These are phyloP conservation scores for Pythium phragmiticola DNA, from an alignment of 352 stramenopile genomes.

Conservation along the genomic window DNA sequence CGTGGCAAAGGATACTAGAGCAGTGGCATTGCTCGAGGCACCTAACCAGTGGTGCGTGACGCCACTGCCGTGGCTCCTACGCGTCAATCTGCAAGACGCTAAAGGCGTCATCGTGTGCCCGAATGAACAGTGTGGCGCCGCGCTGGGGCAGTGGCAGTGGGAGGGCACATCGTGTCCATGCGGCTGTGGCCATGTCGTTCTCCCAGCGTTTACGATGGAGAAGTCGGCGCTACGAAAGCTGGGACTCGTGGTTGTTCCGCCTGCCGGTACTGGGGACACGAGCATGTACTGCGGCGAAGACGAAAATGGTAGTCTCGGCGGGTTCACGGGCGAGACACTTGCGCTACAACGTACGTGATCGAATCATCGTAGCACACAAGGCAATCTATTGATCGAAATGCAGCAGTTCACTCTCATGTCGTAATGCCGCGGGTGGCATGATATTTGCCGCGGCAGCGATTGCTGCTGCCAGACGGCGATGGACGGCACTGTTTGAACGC, in stretches of 20 bases:
- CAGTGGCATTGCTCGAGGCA: slow-evolving; percentile 2
- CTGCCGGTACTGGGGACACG: background rate
- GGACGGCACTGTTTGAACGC: slow-evolving; percentile 5
- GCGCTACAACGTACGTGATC: background rate
- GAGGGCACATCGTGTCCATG: slow-evolving; percentile 23
- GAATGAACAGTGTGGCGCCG: slow-evolving; percentile 9
- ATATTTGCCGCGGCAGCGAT: slow-evolving; percentile 6
- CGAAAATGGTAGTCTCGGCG: background rate
- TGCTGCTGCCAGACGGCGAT: slow-evolving; percentile 9
- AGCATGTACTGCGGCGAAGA: background rate
- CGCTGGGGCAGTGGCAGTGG: slow-evolving; percentile 18
- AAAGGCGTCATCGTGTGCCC: slow-evolving; percentile 19
- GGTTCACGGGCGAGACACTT: background rate
- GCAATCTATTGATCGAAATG: slow-evolving; percentile 27
- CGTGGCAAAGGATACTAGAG: background rate
- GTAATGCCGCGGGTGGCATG: background rate
- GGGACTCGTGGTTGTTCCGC: slow-evolving; percentile 37
- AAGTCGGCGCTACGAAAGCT: slow-evolving; percentile 48
- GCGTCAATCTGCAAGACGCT: background rate
- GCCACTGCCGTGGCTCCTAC: slow-evolving; percentile 22
- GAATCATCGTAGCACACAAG: background rate
- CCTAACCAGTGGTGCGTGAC: slow-evolving; percentile 12
- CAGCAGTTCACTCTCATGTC: slow-evolving; percentile 44
- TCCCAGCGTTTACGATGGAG: slow-evolving; percentile 52
- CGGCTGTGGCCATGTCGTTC: slow-evolving; percentile 31